These are phyloP conservation scores for Trametes sp. DNA, from an alignment of 1,284 basidiomycete genomes.

Conservation along the genomic window DNA sequence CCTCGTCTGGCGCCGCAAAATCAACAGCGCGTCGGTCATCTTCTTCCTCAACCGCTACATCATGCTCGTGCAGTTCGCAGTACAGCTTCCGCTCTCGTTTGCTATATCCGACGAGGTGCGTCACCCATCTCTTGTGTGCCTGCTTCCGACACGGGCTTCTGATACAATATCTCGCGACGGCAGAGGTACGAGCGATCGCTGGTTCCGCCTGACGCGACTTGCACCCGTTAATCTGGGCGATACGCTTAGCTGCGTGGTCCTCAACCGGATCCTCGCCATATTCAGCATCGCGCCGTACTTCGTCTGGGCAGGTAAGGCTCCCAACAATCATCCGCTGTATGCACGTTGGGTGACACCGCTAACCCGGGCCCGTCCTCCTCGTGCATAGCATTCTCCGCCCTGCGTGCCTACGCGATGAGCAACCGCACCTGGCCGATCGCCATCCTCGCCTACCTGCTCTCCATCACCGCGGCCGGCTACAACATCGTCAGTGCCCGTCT, in stretches of 20 bases:
- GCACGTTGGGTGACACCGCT: no score
- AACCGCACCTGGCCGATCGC: slow-evolving; percentile 15
- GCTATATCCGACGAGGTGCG: slow-evolving; percentile 4
- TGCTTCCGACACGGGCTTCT: not conserved
- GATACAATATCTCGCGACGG: not conserved
- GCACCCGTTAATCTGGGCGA: no score
- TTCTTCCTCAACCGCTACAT: slow-evolving; percentile 18
- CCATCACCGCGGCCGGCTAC: slow-evolving; percentile 5
- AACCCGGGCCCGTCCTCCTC: not conserved
- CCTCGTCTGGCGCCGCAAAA: slow-evolving; percentile 11
- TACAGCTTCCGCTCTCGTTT: slow-evolving; percentile 13
- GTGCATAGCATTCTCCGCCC: slow-evolving; percentile 5
- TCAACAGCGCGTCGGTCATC: slow-evolving; percentile 8
- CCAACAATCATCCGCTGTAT: not conserved
- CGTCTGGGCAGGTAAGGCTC: slow-evolving; percentile 9
- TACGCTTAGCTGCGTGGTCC: slow-evolving; percentile 1
- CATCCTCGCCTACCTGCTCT: slow-evolving; percentile 6
- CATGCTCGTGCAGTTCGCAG: slow-evolving; percentile 13
- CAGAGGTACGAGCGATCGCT: not conserved
- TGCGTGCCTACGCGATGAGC: slow-evolving; percentile 14
- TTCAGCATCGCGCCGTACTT: slow-evolving; percentile 19
- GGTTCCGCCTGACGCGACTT: no score
- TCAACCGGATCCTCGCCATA: slow-evolving; percentile 13
- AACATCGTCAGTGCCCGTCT: slow-evolving; percentile 7
- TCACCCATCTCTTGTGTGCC: not conserved